Percentiles rank a stretch among this genome's conserved stretches.
phyloP scores from a whole-genome alignment of 1,284 basidiomycete genomes.

The Tylopilus sp. region DNA sequence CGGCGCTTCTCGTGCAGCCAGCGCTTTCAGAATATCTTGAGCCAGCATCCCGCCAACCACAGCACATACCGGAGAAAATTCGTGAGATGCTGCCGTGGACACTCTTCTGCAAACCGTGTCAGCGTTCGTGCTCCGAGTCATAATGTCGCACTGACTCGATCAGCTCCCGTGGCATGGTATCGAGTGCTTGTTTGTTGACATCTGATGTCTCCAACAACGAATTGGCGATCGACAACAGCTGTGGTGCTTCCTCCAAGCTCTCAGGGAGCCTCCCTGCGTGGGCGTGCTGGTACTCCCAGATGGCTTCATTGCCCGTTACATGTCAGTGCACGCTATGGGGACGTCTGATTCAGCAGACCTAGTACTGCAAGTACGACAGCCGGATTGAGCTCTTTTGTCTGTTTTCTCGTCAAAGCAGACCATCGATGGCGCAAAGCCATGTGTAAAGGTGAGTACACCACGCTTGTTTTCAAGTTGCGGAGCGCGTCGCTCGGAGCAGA shows the following conservation, averaged over 20 bases:
- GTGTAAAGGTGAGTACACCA: constrained; percentile 63
- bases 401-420: constrained; percentile 62
- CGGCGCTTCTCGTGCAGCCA: constrained; percentile 87
- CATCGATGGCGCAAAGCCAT: constrained; percentile 69
- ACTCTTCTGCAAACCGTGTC: constrained; percentile 45
- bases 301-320: constrained; percentile 43
- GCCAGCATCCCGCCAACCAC: constrained; percentile 92
- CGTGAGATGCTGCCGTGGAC: constrained; percentile 69
- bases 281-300: constrained; percentile 78
- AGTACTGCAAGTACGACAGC: constrained; percentile 67
- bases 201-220: constrained; percentile 57
- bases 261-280: constrained; percentile 59
- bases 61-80: constrained; percentile 88
- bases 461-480: constrained; percentile 60
- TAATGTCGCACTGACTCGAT: constrained; percentile 46
- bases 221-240: constrained; percentile 61
- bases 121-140: constrained; percentile 6
- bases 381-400: constrained; percentile 78
- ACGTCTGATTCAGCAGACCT: constrained; percentile 45
- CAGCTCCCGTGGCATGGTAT: constrained; percentile 50
- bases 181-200: constrained; percentile 66
- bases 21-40: constrained; percentile 91
- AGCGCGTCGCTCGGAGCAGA: constrained; percentile 57
- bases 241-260: constrained; percentile 44
- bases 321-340: constrained; percentile 12